Percentiles rank a stretch among this genome's conserved stretches.
These are phyloP conservation scores for Trichopus zeylanicus DNA, from an alignment of 116 monocot genomes.

Conservation along the genomic window DNA sequence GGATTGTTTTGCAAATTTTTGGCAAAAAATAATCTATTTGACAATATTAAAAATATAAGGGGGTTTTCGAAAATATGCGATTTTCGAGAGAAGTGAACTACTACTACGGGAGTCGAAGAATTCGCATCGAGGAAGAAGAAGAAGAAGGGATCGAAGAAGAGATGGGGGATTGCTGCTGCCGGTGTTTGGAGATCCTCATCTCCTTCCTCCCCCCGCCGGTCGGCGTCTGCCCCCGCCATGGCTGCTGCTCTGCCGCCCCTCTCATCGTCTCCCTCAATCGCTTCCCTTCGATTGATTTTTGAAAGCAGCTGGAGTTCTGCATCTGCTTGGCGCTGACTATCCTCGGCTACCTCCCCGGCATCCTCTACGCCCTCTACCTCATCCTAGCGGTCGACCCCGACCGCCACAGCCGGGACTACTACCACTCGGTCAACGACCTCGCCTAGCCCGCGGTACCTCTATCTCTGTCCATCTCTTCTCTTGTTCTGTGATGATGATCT, in stretches of 20 bases:
- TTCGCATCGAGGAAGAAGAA: neutral
- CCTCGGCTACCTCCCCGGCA: slow-evolving; percentile 27
- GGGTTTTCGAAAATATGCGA: too few species aligned
- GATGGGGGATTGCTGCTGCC: slow-evolving; percentile 18
- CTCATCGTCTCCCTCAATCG: neutral
- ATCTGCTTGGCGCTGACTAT: slow-evolving; percentile 26
- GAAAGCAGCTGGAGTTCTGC: slow-evolving; percentile 24
- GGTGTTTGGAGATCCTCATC: slow-evolving; percentile 28
- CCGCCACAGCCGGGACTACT: slow-evolving; percentile 5
- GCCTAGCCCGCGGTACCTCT: too few species aligned
- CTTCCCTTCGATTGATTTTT: neutral
- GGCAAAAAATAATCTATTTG: too few species aligned
- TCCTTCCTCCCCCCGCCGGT: slow-evolving; percentile 22
- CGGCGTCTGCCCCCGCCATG: slow-evolving; percentile 23
- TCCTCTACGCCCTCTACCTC: slow-evolving; percentile 28
- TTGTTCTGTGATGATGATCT: too few species aligned
- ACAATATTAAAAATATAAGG: too few species aligned
- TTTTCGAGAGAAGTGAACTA: too few species aligned
- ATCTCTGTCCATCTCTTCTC: too few species aligned
- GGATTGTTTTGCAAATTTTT: too few species aligned
- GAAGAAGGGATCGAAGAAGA: neutral
- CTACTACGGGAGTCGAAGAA: too few species aligned
- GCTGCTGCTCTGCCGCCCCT: slow-evolving; percentile 22
- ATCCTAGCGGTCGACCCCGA: slow-evolving; percentile 18
- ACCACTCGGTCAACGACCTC: neutral